phyloP scores from a whole-genome alignment of 192 early-diverging fungal species.

The Physocladia obscura region DNA sequence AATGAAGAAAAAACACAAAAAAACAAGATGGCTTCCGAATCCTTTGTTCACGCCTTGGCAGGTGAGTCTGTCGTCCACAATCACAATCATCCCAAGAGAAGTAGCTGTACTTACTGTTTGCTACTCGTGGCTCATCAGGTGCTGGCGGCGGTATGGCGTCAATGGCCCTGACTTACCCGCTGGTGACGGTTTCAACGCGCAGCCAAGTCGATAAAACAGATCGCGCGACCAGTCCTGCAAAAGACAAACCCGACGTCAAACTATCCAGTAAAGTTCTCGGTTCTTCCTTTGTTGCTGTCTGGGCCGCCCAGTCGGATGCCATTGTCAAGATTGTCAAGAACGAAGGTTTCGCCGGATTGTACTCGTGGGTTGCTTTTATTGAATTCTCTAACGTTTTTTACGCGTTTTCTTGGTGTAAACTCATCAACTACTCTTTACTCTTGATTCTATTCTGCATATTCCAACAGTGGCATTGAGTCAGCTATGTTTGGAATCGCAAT shows the following conservation, averaged over 20 bases:
- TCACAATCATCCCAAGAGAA: background rate
- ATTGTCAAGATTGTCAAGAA: constrained; percentile 83
- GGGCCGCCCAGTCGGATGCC: constrained; percentile 65
- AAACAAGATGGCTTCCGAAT: constrained; percentile 46
- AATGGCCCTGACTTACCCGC: constrained; percentile 93
- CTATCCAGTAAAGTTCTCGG: constrained; percentile 44
- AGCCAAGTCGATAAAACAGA: constrained; percentile 42
- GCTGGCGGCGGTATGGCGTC: constrained; percentile 49
- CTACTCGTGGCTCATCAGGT: constrained; percentile 22
- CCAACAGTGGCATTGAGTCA: constrained; percentile 78
- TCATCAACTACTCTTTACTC: background rate
- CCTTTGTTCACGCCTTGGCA: constrained; percentile 60
- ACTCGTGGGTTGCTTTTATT: constrained; percentile 61
- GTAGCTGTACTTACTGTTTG: background rate
- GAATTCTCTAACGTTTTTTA: background rate
- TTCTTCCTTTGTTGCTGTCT: background rate
- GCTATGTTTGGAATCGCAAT: constrained; percentile 95
- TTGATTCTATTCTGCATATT: background rate
- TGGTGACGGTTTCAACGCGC: constrained; percentile 52
- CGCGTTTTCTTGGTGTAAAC: background rate
- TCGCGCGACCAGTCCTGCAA: background rate
- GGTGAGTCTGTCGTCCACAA: constrained; percentile 28
- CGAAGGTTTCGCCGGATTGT: constrained; percentile 87
- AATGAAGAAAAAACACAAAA: constrained; percentile 1
- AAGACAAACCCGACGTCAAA: constrained; percentile 40